Conservation (phyloP, 1,284 basidiomycete genomes). For the Earliella scabrosa region DNA sequence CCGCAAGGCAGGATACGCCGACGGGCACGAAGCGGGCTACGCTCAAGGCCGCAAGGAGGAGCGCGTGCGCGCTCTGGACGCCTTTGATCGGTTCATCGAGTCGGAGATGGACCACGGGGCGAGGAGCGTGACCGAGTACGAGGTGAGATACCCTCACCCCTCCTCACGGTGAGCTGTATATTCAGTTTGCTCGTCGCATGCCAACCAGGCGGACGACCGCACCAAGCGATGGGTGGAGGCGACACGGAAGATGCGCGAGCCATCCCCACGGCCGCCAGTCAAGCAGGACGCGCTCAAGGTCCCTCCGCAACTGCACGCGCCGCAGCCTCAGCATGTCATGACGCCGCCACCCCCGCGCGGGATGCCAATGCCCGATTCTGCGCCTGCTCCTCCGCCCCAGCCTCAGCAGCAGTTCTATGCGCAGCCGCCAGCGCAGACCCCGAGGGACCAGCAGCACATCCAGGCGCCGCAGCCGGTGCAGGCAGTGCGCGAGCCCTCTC, state of each 20-base stretch:
- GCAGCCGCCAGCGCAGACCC: neutral
- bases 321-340: neutral
- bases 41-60: constrained; percentile 52
- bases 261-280: constrained; percentile 11
- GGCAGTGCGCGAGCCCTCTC: constrained; percentile 20
- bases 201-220: constrained; percentile 28
- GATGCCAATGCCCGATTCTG: neutral
- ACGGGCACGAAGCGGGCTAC: constrained; percentile 48
- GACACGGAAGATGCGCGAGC: constrained; percentile 27
- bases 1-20: constrained; percentile 40
- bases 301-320: constrained; percentile 3
- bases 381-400: neutral
- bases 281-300: neutral
- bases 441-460: neutral
- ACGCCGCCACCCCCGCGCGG: neutral
- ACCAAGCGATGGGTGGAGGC: constrained; percentile 35
- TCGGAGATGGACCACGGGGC: constrained; percentile 41
- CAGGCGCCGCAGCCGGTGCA: constrained; percentile 21
- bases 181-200: neutral
- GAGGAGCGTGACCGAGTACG: constrained; percentile 33
- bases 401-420: neutral
- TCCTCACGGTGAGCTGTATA: neutral
- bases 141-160: constrained; percentile 10
- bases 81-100: constrained; percentile 57
- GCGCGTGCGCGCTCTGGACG: constrained; percentile 51